Evolutionary conservation across 371 early-diverging fungal species (phyloP).

Genomic region (Saksenaea vasiformis): DNA sequence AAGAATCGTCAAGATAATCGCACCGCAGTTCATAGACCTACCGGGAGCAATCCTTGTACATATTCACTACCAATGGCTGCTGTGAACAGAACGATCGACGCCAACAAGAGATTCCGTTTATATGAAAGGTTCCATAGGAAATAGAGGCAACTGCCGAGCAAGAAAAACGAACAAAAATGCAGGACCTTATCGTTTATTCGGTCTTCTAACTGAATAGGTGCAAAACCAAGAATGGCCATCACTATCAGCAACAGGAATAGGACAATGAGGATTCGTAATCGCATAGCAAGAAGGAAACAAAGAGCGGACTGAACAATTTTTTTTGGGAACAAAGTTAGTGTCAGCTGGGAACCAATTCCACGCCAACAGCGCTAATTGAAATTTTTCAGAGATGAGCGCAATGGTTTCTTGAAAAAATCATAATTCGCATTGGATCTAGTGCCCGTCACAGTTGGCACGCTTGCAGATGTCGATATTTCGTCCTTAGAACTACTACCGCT

Average conservation of each 20-base stretch:
- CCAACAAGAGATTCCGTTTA: slow-evolving; percentile 38
- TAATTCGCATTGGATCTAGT: too few relatives aligned
- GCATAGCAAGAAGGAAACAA: slow-evolving; percentile 21
- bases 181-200: slow-evolving; percentile 46
- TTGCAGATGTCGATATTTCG: too few relatives aligned
- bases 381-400: too few relatives aligned
- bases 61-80: slow-evolving; percentile 43
- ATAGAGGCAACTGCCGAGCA: slow-evolving; percentile 38
- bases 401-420: too few relatives aligned
- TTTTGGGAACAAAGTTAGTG: too few relatives aligned
- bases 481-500: too few relatives aligned
- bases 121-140: slow-evolving; percentile 48
- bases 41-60: slow-evolving; percentile 49
- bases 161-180: slow-evolving; percentile 38
- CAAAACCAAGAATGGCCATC: slow-evolving; percentile 48
- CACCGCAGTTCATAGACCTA: slow-evolving; percentile 14
- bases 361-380: too few relatives aligned
- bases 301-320: too few relatives aligned
- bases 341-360: too few relatives aligned
- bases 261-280: slow-evolving; percentile 32
- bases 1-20: background rate
- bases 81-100: slow-evolving; percentile 19
- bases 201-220: slow-evolving; percentile 40
- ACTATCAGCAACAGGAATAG: slow-evolving; percentile 35
- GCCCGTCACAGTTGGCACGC: too few relatives aligned